Percentiles rank a stretch among this genome's conserved stretches.
Conservation (phyloP, 2,329 filamentous ascomycete genomes). For the Cercospora zeina region DNA sequence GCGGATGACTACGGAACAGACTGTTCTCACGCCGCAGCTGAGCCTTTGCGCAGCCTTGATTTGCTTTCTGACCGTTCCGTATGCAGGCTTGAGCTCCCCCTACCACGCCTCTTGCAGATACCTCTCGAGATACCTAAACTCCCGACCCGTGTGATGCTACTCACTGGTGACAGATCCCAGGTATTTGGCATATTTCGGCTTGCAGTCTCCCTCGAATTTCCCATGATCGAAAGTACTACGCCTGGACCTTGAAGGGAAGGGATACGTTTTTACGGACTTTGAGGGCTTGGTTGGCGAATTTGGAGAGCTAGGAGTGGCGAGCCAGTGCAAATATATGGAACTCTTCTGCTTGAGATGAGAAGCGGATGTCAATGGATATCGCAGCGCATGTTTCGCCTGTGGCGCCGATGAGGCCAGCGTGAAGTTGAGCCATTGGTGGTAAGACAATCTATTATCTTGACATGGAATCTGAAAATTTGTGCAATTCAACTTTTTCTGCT, state of each 20-base stretch:
- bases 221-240: constrained; percentile 52
- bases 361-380: constrained; percentile 46
- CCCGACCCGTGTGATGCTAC: constrained; percentile 57
- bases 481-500: too few relatives aligned
- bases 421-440: constrained; percentile 19
- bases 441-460: too few relatives aligned
- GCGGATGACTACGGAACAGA: not conserved
- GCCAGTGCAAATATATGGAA: constrained; percentile 50
- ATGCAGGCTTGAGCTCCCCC: constrained; percentile 39
- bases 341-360: constrained; percentile 17
- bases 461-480: too few relatives aligned
- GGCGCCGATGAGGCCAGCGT: constrained; percentile 41
- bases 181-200: constrained; percentile 55
- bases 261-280: constrained; percentile 46
- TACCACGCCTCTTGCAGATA: constrained; percentile 47
- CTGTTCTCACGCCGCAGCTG: constrained; percentile 14
- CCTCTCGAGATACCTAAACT: constrained; percentile 44
- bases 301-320: constrained; percentile 48
- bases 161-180: constrained; percentile 52
- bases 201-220: constrained; percentile 57
- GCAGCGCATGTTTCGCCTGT: constrained; percentile 47
- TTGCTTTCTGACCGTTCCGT: constrained; percentile 44
- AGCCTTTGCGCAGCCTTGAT: constrained; percentile 50
- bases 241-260: constrained; percentile 41
- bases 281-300: constrained; percentile 47